phyloP scores from a whole-genome alignment of 106 monocot species.

The Allium fistulosum region DNA sequence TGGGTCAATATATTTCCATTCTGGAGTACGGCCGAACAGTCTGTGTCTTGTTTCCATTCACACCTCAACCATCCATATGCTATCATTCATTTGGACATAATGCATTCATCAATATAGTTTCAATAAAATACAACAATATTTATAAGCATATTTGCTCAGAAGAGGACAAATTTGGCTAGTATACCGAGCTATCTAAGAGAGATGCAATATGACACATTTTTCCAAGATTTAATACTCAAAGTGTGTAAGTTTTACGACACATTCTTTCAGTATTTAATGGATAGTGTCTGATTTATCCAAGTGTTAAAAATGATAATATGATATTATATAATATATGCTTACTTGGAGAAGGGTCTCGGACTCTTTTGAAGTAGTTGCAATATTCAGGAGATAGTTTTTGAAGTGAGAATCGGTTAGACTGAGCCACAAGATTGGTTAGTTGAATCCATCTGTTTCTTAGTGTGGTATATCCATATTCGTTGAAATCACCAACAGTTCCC shows the following conservation, averaged over 20 bases:
- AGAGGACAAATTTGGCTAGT: no score
- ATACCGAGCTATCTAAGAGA: no score
- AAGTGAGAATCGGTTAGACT: conserved; percentile 59
- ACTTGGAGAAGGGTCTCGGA: conserved; percentile 4
- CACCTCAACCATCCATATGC: conserved; percentile 86
- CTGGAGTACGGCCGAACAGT: conserved; percentile 39
- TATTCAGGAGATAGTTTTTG: conserved; percentile 9
- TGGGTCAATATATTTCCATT: conserved; percentile 41
- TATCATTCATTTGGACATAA: conserved; percentile 8
- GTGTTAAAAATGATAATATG: background rate
- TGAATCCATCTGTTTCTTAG: conserved; percentile 42
- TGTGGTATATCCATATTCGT: conserved; percentile 32
- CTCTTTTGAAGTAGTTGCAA: no score
- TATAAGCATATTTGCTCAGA: background rate
- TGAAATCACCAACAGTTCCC: conserved; percentile 38
- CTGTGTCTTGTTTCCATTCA: conserved; percentile 48
- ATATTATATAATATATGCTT: conserved; percentile 59
- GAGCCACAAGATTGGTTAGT: conserved; percentile 30
- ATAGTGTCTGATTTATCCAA: background rate
- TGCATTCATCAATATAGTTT: no score
- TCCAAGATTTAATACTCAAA: background rate
- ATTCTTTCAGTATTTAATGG: background rate
- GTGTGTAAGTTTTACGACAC: background rate
- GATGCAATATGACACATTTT: background rate
- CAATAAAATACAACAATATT: background rate